Evolutionary conservation across 78 protist species (phyloP).

Genomic region (Bodo saltans): DNA sequence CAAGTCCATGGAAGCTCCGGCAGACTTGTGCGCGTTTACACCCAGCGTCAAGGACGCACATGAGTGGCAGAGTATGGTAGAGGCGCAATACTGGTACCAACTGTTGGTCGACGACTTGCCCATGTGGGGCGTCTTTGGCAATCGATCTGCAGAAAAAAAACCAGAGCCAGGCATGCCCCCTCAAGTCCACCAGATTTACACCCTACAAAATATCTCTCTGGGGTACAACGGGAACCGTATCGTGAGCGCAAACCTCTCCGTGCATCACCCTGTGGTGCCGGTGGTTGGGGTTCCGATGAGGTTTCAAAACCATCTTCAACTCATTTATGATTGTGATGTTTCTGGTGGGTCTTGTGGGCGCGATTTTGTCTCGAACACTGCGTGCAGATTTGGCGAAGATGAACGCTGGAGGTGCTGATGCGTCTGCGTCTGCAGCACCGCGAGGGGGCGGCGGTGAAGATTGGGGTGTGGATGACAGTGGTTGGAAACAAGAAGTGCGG

Average conservation of each 20-base stretch:
- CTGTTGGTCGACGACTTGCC: slow-evolving; percentile 76
- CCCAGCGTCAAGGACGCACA: slow-evolving; percentile 20
- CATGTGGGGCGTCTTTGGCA: slow-evolving; percentile 82
- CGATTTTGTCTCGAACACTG: slow-evolving; percentile 72
- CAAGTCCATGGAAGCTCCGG: background rate
- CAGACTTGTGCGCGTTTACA: slow-evolving; percentile 19
- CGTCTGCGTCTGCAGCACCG: too few relatives aligned
- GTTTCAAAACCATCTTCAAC: slow-evolving; percentile 74
- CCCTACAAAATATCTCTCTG: slow-evolving; percentile 63
- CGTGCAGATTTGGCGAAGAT: slow-evolving; percentile 55
- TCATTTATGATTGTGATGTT: slow-evolving; percentile 85
- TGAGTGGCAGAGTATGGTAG: slow-evolving; percentile 39
- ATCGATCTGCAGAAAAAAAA: background rate
- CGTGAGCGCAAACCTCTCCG: slow-evolving; percentile 64
- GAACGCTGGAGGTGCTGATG: slow-evolving; percentile 45
- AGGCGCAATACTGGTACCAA: slow-evolving; percentile 55
- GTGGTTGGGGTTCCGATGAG: slow-evolving; percentile 8
- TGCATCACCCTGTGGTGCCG: slow-evolving; percentile 30
- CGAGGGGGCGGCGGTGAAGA: background rate
- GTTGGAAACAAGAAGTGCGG: slow-evolving; percentile 78
- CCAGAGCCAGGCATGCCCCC: background rate
- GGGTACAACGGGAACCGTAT: slow-evolving; percentile 61
- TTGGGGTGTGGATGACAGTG: slow-evolving; percentile 57
- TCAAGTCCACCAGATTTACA: slow-evolving; percentile 59
- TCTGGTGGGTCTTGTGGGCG: slow-evolving; percentile 66